phyloP scores from a whole-genome alignment of 164 flowering plant genomes.

The Euptelea pleiosperma region DNA sequence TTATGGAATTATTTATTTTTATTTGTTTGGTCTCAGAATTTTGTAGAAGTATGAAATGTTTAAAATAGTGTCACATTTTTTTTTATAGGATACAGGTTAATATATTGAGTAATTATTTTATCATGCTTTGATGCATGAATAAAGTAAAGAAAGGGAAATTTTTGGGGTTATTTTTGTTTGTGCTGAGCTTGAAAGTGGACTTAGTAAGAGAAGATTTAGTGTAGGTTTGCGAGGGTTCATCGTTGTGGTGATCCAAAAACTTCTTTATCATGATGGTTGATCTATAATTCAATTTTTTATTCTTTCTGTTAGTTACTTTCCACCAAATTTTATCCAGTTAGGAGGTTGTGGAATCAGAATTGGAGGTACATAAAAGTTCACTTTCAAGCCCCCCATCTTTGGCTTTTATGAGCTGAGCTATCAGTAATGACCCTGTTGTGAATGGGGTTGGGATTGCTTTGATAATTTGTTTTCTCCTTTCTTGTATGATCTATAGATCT shows the following conservation, averaged over 20 bases:
- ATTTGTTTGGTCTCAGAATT: too few relatives aligned
- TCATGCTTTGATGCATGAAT: too few relatives aligned
- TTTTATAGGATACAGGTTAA: too few relatives aligned
- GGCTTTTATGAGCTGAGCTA: neutral
- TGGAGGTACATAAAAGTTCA: neutral
- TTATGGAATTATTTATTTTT: too few relatives aligned
- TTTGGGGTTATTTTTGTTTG: neutral
- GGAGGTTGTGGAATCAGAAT: neutral
- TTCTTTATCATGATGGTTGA: neutral
- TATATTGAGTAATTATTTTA: too few relatives aligned
- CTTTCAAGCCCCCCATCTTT: neutral
- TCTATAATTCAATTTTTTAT: neutral
- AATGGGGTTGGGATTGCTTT: too few relatives aligned
- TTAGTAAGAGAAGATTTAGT: neutral
- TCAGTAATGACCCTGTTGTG: too few relatives aligned
- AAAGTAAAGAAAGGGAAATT: too few relatives aligned
- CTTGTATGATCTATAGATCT: neutral
- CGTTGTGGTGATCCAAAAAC: neutral
- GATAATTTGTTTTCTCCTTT: neutral
- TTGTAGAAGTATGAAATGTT: too few relatives aligned
- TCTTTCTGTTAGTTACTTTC: neutral
- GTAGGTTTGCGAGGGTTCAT: neutral
- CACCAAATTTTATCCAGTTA: neutral
- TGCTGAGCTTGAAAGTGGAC: neutral
- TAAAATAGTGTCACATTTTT: too few relatives aligned